Evolutionary conservation across 768 basidiomycete genomes (phyloP), one percentile per base, ranked within the genome.

Genomic region (Suillus luteus): DNA sequence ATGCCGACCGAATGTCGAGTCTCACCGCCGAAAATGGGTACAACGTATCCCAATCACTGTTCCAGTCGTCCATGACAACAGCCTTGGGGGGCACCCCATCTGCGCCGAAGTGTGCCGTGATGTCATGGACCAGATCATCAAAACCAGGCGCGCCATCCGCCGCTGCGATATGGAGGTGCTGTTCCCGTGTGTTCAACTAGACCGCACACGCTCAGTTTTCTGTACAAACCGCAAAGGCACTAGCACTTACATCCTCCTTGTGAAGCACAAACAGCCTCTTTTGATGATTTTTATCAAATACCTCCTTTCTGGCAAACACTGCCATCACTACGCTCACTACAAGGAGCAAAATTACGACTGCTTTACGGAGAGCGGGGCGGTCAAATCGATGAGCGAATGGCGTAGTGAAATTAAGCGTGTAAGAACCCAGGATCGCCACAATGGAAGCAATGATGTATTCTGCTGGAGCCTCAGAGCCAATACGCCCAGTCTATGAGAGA

Each of bases 401-500:
- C 4, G 90, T 63, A 1, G 78, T 69, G 15, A 90, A 81, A 1
- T 93, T 90, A 12, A 89, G 67, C 6, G 81, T 76, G 40, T 89
- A 81, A 40, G 86, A 79, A 5, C 84, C 83, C 3, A 89, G 73
- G 37, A 83, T 70, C 0, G 89, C 77, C 5, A 92, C 84, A 38
- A 96, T 85, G 3, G 87, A 86, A 0, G 93, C 95, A 43, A 98
- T 90, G 70, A 98, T 89, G 71, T 91, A 86, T 66, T 99, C 96
- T 1, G 89, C 88, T 0, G 96, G 96, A 0, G 90, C 93, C 44
- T 92, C 89, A 41, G 81, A 83, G 40, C 93, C 93, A 57, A 91
- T 85, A 9, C 94, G 86, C 24, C 95, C 95, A 0, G 91, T 93
- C 90, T 92, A 67, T 7, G 55, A 62, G n/a, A 37, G 22, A 15